These are phyloP conservation scores for Heliamphora exappendiculata DNA, from an alignment of 148 eudicot species.

Conservation along the genomic window DNA sequence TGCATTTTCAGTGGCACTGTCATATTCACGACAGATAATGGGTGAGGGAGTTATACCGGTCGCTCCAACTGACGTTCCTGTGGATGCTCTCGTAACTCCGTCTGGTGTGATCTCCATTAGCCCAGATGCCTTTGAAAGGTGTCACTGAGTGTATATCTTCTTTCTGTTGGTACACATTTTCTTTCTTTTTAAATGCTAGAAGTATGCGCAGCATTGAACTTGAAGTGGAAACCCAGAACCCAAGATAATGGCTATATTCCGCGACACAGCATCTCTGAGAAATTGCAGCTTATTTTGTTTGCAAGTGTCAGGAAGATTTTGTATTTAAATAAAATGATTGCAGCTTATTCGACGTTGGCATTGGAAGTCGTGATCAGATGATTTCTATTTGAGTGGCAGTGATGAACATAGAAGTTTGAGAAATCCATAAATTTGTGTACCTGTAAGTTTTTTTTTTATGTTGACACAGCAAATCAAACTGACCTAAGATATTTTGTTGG, in stretches of 20 bases:
- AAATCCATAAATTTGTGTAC: no score
- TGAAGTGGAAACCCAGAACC: not conserved
- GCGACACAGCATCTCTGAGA: not conserved
- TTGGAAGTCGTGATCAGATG: not conserved
- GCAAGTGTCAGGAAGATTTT: not conserved
- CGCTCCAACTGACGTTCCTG: slow-evolving; percentile 64
- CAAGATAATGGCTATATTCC: not conserved
- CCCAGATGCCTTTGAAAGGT: slow-evolving; percentile 45
- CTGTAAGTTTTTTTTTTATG: no score
- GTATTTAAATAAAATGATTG: not conserved
- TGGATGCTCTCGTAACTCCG: slow-evolving; percentile 81
- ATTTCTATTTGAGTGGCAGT: no score
- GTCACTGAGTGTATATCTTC: slow-evolving; percentile 6
- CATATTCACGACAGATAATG: slow-evolving; percentile 83
- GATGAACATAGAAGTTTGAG: no score
- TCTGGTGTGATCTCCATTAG: slow-evolving; percentile 74
- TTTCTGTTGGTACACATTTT: not conserved
- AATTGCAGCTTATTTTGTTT: not conserved
- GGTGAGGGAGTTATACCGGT: slow-evolving; percentile 80
- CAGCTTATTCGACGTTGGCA: not conserved
- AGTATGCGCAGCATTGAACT: not conserved
- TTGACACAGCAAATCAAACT: no score
- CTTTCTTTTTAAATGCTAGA: not conserved
- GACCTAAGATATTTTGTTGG: no score
- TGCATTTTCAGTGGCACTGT: slow-evolving; percentile 67